Evolutionary conservation across 805 yeast genomes (phyloP), one percentile per base, ranked within the genome.

Genomic region (Saturnispora ahearnii): DNA sequence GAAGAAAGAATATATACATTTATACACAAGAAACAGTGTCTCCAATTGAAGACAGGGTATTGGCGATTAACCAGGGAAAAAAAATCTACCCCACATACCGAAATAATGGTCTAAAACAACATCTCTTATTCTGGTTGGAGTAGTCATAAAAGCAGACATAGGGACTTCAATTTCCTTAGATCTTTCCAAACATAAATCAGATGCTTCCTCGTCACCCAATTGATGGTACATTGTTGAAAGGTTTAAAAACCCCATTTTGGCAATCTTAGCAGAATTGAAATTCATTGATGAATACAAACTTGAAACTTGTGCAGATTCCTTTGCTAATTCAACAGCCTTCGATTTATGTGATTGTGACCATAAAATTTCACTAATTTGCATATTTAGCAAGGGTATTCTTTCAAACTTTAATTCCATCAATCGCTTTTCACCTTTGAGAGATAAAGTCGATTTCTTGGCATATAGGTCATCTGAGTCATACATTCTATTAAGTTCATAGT

Each of bases 291-390:
- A 59, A 48, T 61, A 52, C 30, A 59, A 47, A 46, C 62, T 59
- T 0, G 74, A 51, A 28, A 62, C 63, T 26, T 63, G 59, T 13
- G 70, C 69, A 3, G 71, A 62, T 32, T 70, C 69, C 49, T 68
- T 66, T 9, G 69, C 72, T 63, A 72, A 65, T 50, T 68, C 68
- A n/a, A 73, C 60, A 0, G 77, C 71, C 41, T 66, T 62, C 5
- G 55, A 40, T 3, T 62, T 54, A 2, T 65, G 47, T 0, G 65
- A 64, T 31, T 66, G 62, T 32, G 57, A 57, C 69, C 73, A 73
- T 2, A 73, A 52, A 5, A 74, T 55, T 54, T 74, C 77, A 41
- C 76, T 68, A 7, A 73, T 58, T 53, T 73, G 71, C 34, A 69
- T 61, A 55, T 70, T 70, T 33, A 73, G 48, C 42, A 72, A 52